Evolutionary conservation across 352 stramenopile genomes (phyloP).

Genomic region (Pythium periplocum): DNA sequence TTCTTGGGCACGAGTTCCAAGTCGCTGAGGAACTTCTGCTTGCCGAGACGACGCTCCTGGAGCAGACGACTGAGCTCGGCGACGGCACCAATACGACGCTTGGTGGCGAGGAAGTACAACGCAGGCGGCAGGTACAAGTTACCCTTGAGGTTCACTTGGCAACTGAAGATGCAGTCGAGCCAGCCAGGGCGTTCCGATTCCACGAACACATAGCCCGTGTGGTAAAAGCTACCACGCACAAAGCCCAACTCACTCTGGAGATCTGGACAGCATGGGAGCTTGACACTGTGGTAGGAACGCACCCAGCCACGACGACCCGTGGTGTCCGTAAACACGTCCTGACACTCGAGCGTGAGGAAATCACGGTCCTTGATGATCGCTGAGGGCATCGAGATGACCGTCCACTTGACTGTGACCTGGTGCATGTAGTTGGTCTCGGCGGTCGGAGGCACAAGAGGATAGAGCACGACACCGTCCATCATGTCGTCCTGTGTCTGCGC

Average conservation of each 20-base stretch:
- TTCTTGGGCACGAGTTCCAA: constrained; percentile 60
- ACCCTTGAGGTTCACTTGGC: constrained; percentile 64
- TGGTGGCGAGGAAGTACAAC: constrained; percentile 48
- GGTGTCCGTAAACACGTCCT: constrained; percentile 61
- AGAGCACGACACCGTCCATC: constrained; percentile 53
- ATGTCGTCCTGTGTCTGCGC: constrained; percentile 34
- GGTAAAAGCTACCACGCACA: constrained; percentile 64
- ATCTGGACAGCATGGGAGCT: constrained; percentile 56
- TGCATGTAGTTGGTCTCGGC: constrained; percentile 35
- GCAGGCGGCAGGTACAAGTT: constrained; percentile 34
- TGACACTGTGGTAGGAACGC: constrained; percentile 66
- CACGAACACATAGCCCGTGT: constrained; percentile 68
- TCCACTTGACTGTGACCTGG: constrained; percentile 72
- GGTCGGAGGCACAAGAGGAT: constrained; percentile 36
- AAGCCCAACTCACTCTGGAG: constrained; percentile 36
- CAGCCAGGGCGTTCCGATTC: constrained; percentile 55
- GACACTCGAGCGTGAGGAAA: constrained; percentile 70
- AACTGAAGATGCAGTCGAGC: constrained; percentile 58
- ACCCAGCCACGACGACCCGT: constrained; percentile 63
- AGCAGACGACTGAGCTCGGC: constrained; percentile 45
- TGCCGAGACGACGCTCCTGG: constrained; percentile 40
- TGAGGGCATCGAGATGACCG: constrained; percentile 40
- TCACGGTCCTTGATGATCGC: constrained; percentile 65
- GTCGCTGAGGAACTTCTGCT: constrained; percentile 54
- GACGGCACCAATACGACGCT: constrained; percentile 43